These are phyloP conservation scores for Parastagonospora nodorum DNA, from an alignment of 2,329 filamentous ascomycete genomes.

Conservation along the genomic window DNA sequence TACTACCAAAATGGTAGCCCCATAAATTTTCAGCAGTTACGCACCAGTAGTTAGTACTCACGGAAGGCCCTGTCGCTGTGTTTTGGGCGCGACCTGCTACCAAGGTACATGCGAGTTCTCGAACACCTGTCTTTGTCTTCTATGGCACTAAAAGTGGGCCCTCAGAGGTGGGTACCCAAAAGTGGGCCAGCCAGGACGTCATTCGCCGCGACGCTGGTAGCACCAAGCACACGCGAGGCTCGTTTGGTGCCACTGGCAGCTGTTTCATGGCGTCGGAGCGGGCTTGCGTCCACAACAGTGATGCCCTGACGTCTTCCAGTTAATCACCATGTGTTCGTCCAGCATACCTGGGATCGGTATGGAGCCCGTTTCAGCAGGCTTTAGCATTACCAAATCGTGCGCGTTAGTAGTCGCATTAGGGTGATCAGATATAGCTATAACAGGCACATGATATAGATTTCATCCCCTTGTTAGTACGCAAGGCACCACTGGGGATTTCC, in stretches of 20 bases:
- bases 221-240: conserved; percentile 18
- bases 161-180: conserved; percentile 4
- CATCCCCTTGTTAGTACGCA: conserved; percentile 17
- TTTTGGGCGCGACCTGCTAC: conserved; percentile 11
- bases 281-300: conserved; percentile 19
- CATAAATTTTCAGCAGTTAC: background rate
- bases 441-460: conserved; percentile 14
- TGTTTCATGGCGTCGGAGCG: conserved; percentile 33
- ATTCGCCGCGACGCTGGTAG: conserved; percentile 23
- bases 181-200: conserved; percentile 9
- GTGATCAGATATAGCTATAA: conserved; percentile 7
- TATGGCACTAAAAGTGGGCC: background rate
- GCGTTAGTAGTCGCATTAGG: conserved; percentile 2
- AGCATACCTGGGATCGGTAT: background rate
- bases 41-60: background rate
- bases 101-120: conserved; percentile 20
- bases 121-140: conserved; percentile 11
- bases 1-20: background rate
- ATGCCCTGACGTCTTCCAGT: conserved; percentile 26
- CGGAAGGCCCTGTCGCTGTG: background rate
- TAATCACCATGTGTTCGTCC: conserved; percentile 16
- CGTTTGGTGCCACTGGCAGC: conserved; percentile 17
- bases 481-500: conserved; percentile 3
- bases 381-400: conserved; percentile 21
- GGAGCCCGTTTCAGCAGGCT: conserved; percentile 19